Percentiles rank a stretch among this genome's conserved stretches.
These are phyloP conservation scores for Mariannaea sp. DNA, from an alignment of 2,329 filamentous ascomycete species.

Conservation along the genomic window DNA sequence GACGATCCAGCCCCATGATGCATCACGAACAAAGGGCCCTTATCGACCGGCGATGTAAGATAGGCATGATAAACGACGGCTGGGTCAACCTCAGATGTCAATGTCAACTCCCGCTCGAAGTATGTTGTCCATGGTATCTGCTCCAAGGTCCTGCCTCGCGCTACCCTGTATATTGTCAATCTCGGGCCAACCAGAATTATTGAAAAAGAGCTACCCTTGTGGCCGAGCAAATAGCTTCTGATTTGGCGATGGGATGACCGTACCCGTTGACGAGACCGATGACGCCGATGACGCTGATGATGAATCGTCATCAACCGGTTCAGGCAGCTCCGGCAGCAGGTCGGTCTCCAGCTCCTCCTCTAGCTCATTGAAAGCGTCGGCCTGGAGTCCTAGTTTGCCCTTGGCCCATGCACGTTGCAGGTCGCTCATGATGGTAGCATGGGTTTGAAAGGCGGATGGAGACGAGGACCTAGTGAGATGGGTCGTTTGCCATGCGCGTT, in stretches of 20 bases:
- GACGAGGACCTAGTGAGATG: slow-evolving; percentile 25
- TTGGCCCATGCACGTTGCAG: slow-evolving; percentile 80
- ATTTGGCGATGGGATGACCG: slow-evolving; percentile 79
- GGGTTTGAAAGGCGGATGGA: slow-evolving; percentile 20
- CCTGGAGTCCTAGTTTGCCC: slow-evolving; percentile 67
- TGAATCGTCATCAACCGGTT: slow-evolving; percentile 63
- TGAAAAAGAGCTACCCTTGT: slow-evolving; percentile 56
- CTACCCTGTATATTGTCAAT: slow-evolving; percentile 47
- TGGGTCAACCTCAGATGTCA: slow-evolving; percentile 55
- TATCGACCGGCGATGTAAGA: slow-evolving; percentile 76
- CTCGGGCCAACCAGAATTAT: slow-evolving; percentile 13
- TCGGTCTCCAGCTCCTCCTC: slow-evolving; percentile 57
- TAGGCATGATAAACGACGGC: slow-evolving; percentile 80
- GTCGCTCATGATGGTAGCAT: slow-evolving; percentile 69
- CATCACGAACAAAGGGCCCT: slow-evolving; percentile 84
- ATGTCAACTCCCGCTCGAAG: slow-evolving; percentile 84
- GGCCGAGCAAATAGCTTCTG: slow-evolving; percentile 75
- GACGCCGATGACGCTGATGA: slow-evolving; percentile 76
- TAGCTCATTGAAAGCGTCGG: slow-evolving; percentile 55
- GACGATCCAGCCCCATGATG: slow-evolving; percentile 96
- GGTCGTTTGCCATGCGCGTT: slow-evolving; percentile 17
- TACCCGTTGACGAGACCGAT: slow-evolving; percentile 91
- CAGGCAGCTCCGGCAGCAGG: slow-evolving; percentile 53
- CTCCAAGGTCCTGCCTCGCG: slow-evolving; percentile 61
- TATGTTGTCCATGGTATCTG: slow-evolving; percentile 86